A percentile compares a stretch with the other conserved stretches of the same genome.
Conservation (phyloP, 495 filamentous ascomycete genomes). For the Neurospora tetraspora region DNA sequence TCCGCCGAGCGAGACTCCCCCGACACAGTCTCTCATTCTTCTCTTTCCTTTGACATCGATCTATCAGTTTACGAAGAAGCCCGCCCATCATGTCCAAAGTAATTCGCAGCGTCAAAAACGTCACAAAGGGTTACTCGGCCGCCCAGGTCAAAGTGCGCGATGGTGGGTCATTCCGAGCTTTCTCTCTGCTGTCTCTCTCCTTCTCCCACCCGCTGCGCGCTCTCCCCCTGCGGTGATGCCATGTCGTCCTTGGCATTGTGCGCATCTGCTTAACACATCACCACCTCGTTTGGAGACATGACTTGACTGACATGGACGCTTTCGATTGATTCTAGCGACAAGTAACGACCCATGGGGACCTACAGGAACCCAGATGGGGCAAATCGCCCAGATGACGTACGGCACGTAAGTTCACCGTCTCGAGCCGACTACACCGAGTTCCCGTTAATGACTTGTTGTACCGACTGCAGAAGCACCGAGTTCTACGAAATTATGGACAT, state of each 20-base stretch:
- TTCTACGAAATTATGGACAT: slow-evolving; percentile 99
- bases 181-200: background rate
- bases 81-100: slow-evolving; percentile 79
- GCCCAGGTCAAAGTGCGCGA: slow-evolving; percentile 99
- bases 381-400: slow-evolving; percentile 95
- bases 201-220: background rate
- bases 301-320: background rate
- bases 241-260: background rate
- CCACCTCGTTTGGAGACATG: background rate
- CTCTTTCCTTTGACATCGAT: background rate
- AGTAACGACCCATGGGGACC: slow-evolving; percentile 99
- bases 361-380: slow-evolving; percentile 96
- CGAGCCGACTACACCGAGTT: slow-evolving; percentile 1
- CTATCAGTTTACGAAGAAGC: background rate
- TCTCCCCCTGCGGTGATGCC: background rate
- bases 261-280: background rate
- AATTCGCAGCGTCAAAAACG: slow-evolving; percentile 97
- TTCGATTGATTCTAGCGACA: slow-evolving; percentile 54
- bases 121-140: slow-evolving; percentile 96
- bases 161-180: slow-evolving; percentile 51
- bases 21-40: background rate
- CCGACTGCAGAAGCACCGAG: slow-evolving; percentile 63
- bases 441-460: slow-evolving; percentile 1
- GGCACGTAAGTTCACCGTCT: slow-evolving; percentile 60
- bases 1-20: background rate